Conservation (phyloP, 2,329 filamentous ascomycete genomes). For the Thelonectria olida region DNA sequence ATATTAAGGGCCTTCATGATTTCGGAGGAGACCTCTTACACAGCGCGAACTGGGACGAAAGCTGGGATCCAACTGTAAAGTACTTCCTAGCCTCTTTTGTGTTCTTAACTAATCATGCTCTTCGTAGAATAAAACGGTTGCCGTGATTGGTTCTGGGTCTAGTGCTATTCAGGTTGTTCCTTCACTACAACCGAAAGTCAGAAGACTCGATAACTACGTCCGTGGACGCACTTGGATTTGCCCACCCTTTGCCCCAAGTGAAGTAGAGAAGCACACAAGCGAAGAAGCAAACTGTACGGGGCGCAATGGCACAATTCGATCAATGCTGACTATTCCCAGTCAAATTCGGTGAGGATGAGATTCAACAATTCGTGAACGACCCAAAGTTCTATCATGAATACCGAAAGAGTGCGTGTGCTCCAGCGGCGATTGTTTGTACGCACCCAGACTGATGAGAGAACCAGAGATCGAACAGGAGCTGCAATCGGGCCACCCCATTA, state of each 20-base stretch:
- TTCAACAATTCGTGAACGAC: neutral
- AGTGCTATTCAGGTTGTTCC: slow-evolving; percentile 9
- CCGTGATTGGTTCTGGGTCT: slow-evolving; percentile 3
- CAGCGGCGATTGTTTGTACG: neutral
- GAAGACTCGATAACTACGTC: neutral
- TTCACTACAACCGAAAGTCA: neutral
- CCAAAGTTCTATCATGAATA: neutral
- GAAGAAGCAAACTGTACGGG: neutral
- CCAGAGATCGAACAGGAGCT: neutral
- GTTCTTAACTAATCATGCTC: neutral
- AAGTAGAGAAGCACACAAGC: neutral
- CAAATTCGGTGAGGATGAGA: neutral
- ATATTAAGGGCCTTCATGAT: neutral
- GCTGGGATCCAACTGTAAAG: neutral
- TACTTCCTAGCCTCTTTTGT: neutral
- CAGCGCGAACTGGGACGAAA: slow-evolving; percentile 2
- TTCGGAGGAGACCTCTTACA: slow-evolving; percentile 6
- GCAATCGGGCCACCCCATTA: slow-evolving; percentile 1
- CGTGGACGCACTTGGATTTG: neutral
- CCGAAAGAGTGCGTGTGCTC: neutral
- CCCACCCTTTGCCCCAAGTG: neutral
- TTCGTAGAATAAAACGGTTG: slow-evolving; percentile 2
- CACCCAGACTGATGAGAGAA: neutral
- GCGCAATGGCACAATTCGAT: neutral
- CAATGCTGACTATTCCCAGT: neutral